Evolutionary conservation across 1,284 basidiomycete genomes (phyloP).

Genomic region (Malassezia equina): DNA sequence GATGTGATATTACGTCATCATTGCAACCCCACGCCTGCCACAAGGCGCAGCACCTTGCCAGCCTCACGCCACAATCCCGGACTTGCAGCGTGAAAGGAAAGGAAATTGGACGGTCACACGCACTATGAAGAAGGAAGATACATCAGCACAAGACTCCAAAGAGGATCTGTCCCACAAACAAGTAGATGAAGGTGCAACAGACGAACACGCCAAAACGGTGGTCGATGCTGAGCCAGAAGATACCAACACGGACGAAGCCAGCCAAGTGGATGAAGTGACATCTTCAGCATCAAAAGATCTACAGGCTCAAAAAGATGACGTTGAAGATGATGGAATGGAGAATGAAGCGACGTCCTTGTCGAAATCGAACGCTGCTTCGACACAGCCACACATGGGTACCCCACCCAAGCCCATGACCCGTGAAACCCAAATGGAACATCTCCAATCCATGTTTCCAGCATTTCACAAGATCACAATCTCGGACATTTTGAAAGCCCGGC

Average conservation of each 20-base stretch:
- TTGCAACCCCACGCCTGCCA: background rate
- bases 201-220: background rate
- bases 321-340: background rate
- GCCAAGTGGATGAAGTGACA: too few relatives aligned
- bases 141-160: background rate
- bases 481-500: background rate
- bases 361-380: background rate
- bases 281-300: too few relatives aligned
- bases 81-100: background rate
- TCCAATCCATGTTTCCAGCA: conserved; percentile 11
- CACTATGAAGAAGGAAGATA: background rate
- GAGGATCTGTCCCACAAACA: background rate
- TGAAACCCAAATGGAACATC: background rate
- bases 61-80: background rate
- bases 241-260: background rate
- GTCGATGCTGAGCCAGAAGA: background rate
- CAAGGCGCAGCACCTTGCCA: background rate
- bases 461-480: background rate
- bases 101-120: background rate
- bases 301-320: background rate
- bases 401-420: background rate
- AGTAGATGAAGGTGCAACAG: background rate
- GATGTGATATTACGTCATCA: background rate
- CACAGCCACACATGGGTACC: background rate
- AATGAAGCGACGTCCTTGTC: background rate